Conservation (phyloP, 441 rosid genomes). For the Euphorbia schlechtendalii region DNA sequence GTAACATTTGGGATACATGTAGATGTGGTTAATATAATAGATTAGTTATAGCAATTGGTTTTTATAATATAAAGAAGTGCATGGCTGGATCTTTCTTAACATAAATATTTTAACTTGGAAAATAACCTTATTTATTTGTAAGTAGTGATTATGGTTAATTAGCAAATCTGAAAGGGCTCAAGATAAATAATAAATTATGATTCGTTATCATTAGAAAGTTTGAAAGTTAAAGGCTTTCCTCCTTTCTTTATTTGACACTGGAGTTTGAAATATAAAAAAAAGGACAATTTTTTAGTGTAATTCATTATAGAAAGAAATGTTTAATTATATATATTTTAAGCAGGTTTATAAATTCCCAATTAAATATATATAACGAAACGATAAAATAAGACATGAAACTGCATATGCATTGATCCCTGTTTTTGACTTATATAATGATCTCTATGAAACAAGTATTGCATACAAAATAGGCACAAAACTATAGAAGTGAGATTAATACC, state of each 20-base stretch:
- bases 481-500: no score
- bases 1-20: no score
- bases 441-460: not conserved
- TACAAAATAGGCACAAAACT: no score
- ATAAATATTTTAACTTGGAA: not conserved
- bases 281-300: no score
- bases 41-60: no score
- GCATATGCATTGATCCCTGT: no score
- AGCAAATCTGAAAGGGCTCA: not conserved
- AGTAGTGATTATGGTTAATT: not conserved
- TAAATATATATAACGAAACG: no score
- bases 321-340: no score
- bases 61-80: not conserved
- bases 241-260: not conserved
- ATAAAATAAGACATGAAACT: not conserved
- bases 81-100: not conserved
- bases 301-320: no score
- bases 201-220: not conserved
- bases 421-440: no score
- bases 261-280: not conserved
- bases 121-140: not conserved
- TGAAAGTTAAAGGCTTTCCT: not conserved
- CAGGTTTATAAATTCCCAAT: not conserved
- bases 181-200: no score
- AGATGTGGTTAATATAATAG: no score